Conservation (phyloP, 495 filamentous ascomycete species). For the Aspergillus ellipticus region DNA sequence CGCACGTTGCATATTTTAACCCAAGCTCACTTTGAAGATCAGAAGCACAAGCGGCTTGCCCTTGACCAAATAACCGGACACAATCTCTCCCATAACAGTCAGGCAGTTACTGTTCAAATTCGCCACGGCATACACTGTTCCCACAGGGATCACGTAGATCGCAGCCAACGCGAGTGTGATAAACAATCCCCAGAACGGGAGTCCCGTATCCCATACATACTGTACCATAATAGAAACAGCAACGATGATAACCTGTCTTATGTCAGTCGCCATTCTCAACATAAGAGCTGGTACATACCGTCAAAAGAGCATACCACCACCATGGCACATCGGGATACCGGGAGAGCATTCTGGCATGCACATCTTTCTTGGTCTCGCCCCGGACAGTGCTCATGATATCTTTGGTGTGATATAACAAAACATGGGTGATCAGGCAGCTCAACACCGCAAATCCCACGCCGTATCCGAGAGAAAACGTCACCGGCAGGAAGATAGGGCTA, state of each 20-base stretch:
- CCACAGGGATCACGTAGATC: constrained; percentile 74
- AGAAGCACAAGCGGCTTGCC: constrained; percentile 80
- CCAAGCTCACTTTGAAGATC: constrained; percentile 58
- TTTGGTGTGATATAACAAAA: constrained; percentile 10
- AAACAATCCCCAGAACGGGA: constrained; percentile 77
- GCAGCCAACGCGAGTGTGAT: constrained; percentile 68
- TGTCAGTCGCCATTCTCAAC: background rate
- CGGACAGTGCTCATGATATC: constrained; percentile 20
- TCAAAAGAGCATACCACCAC: constrained; percentile 70
- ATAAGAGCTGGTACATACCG: constrained; percentile 20
- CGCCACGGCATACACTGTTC: constrained; percentile 80
- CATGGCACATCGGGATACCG: constrained; percentile 72
- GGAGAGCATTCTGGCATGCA: constrained; percentile 72
- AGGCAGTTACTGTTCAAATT: constrained; percentile 75
- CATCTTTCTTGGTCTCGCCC: constrained; percentile 52
- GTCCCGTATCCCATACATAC: constrained; percentile 73
- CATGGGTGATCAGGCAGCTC: constrained; percentile 42
- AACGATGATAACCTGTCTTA: constrained; percentile 54
- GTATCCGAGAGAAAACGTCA: constrained; percentile 75
- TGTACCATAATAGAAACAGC: constrained; percentile 77
- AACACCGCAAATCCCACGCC: constrained; percentile 75
- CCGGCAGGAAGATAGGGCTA: constrained; percentile 72
- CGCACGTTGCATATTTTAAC: background rate
- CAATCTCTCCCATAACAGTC: constrained; percentile 68
- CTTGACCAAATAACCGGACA: constrained; percentile 68